Evolutionary conservation across 352 stramenopile genomes (phyloP).

Genomic region (Pelagophyceae sp.): DNA sequence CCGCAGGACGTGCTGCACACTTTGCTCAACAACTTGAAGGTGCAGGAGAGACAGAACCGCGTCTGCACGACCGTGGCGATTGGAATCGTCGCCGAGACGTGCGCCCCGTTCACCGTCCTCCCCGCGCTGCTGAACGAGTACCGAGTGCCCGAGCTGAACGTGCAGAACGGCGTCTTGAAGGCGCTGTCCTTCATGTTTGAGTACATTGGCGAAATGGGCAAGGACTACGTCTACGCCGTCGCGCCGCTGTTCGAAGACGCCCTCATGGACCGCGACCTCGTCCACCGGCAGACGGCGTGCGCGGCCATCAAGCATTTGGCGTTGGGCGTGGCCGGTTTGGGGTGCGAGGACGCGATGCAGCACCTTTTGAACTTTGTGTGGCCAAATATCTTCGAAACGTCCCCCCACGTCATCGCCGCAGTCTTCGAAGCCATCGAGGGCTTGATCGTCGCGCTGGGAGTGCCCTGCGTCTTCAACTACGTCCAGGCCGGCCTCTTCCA

Average conservation of each 20-base stretch:
- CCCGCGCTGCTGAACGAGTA: constrained; percentile 99
- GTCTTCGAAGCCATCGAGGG: constrained; percentile 97
- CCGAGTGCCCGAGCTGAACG: constrained; percentile 95
- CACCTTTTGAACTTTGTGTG: constrained; percentile 99
- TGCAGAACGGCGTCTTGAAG: constrained; percentile 99
- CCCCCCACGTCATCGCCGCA: constrained; percentile 94
- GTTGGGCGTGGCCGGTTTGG: constrained; percentile 85
- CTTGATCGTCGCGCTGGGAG: constrained; percentile 85
- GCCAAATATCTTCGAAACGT: constrained; percentile 99
- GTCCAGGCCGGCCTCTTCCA: constrained; percentile 96
- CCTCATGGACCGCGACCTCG: constrained; percentile 95
- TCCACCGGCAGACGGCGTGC: constrained; percentile 95
- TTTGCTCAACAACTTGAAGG: constrained; percentile 97
- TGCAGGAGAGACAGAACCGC: constrained; percentile 96
- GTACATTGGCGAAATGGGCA: constrained; percentile 99
- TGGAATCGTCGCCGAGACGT: constrained; percentile 98
- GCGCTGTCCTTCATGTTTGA: constrained; percentile 99
- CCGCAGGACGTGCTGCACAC: constrained; percentile 97
- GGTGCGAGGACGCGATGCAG: constrained; percentile 93
- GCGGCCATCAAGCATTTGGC: constrained; percentile 95
- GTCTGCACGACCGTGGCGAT: constrained; percentile 99
- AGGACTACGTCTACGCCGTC: constrained; percentile 99
- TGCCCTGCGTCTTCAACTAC: constrained; percentile 92
- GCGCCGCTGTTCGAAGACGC: constrained; percentile 94
- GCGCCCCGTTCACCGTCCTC: constrained; percentile 96